Conservation (phyloP, 768 basidiomycete species). For the Hemileccinum rubropunctum region DNA sequence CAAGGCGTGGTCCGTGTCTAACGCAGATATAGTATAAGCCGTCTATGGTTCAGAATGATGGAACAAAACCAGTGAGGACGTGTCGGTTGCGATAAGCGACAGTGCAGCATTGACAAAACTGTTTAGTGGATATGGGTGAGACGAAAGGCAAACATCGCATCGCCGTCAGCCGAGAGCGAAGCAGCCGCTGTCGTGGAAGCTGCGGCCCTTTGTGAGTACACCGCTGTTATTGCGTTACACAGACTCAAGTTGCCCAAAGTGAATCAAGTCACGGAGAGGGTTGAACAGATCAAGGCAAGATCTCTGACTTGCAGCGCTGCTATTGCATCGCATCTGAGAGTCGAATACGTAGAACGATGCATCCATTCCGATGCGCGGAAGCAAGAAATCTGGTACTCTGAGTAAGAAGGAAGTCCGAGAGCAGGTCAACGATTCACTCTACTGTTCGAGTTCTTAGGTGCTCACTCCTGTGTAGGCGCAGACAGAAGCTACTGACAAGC, state of each 20-base stretch:
- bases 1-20: background rate
- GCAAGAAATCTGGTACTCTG: conserved; percentile 67
- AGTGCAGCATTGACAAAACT: background rate
- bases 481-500: conserved; percentile 51
- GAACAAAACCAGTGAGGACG: conserved; percentile 62
- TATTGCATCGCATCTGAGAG: conserved; percentile 6
- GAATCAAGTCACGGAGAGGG: conserved; percentile 50
- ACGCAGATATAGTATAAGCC: conserved; percentile 55
- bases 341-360: conserved; percentile 51
- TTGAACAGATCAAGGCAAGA: conserved; percentile 60
- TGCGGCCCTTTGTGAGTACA: conserved; percentile 37
- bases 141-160: conserved; percentile 9
- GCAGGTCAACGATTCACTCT: conserved; percentile 39
- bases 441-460: background rate
- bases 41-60: conserved; percentile 77
- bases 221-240: background rate
- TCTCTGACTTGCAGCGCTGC: background rate
- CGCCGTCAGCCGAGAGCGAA: conserved; percentile 7
- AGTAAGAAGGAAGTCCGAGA: conserved; percentile 78
- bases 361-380: conserved; percentile 63
- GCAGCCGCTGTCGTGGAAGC: conserved; percentile 46
- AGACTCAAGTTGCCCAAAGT: conserved; percentile 37
- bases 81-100: background rate
- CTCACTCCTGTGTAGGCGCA: conserved; percentile 45
- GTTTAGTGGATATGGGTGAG: conserved; percentile 68